Conservation (phyloP, 495 filamentous ascomycete genomes). For the Penicillium paradoxum region DNA sequence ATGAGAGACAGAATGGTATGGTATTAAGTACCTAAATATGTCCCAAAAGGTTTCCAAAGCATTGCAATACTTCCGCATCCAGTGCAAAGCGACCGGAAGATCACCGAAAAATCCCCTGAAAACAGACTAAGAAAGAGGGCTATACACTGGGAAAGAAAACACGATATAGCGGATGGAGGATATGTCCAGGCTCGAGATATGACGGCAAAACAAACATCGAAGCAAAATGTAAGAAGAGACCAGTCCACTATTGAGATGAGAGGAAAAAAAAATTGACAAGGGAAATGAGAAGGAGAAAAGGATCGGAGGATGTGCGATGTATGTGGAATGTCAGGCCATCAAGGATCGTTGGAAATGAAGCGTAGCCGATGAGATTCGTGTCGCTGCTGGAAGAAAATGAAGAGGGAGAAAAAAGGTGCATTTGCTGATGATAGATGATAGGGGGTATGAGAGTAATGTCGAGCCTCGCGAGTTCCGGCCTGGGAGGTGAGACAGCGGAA, state of each 20-base stretch:
- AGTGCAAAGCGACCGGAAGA: slow-evolving; percentile 1
- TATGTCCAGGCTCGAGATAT: slow-evolving; percentile 25
- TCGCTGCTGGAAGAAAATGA: slow-evolving; percentile 11
- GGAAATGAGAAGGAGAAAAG: neutral
- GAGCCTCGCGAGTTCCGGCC: slow-evolving; percentile 23
- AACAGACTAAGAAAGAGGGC: neutral
- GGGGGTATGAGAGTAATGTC: slow-evolving; percentile 6
- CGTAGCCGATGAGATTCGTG: slow-evolving; percentile 19
- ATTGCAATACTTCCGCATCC: slow-evolving; percentile 11
- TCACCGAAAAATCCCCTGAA: neutral
- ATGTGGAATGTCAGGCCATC: slow-evolving; percentile 17
- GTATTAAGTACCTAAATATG: slow-evolving; percentile 21
- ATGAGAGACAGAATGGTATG: slow-evolving; percentile 11
- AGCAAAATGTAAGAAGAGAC: neutral
- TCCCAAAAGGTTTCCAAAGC: slow-evolving; percentile 9
- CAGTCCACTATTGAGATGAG: neutral
- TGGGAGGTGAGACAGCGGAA: slow-evolving; percentile 18
- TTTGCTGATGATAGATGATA: slow-evolving; percentile 8
- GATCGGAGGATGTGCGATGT: slow-evolving; percentile 2
- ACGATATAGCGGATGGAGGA: slow-evolving; percentile 13
- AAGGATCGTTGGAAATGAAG: slow-evolving; percentile 24
- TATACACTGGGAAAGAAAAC: slow-evolving; percentile 2
- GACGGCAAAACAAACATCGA: neutral
- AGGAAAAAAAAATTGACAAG: neutral
- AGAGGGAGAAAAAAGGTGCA: slow-evolving; percentile 21